phyloP scores from a whole-genome alignment of 1,284 basidiomycete species.

The Melampsora occidentalis region DNA sequence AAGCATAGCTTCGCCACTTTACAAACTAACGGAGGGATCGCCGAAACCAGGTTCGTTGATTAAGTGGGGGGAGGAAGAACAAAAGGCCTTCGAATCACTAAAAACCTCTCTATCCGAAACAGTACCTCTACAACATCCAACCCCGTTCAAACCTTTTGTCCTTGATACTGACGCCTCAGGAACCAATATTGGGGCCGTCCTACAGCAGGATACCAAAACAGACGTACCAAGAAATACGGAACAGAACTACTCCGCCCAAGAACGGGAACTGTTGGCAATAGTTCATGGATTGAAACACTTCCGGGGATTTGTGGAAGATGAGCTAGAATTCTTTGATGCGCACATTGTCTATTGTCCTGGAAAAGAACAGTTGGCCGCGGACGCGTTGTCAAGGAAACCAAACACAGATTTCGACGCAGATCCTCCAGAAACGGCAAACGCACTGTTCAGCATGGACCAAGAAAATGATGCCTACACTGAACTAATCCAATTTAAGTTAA shows the following conservation, averaged over 20 bases:
- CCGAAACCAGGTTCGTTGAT: background rate
- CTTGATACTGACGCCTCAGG: background rate
- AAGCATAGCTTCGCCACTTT: background rate
- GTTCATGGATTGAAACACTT: conserved; percentile 21
- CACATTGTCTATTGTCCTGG: conserved; percentile 17
- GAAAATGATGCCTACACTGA: background rate
- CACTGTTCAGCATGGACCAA: background rate
- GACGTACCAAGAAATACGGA: conserved; percentile 1
- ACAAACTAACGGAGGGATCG: conserved; percentile 8
- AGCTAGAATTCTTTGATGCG: conserved; percentile 14
- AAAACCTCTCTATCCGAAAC: background rate
- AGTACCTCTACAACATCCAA: background rate
- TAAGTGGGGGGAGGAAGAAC: conserved; percentile 6
- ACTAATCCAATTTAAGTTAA: background rate
- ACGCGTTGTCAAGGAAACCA: conserved; percentile 12
- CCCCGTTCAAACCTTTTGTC: background rate
- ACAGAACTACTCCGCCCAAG: conserved; percentile 44
- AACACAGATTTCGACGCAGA: background rate
- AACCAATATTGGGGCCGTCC: background rate
- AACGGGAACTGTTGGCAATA: conserved; percentile 16
- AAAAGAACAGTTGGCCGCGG: conserved; percentile 14
- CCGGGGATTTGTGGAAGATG: background rate
- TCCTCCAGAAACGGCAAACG: background rate
- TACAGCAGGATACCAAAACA: background rate
- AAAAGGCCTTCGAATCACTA: background rate